Evolutionary conservation across 148 eudicot genomes (phyloP), one percentile per base, ranked within the genome.

Genomic region (Vaccinium myrtillus): DNA sequence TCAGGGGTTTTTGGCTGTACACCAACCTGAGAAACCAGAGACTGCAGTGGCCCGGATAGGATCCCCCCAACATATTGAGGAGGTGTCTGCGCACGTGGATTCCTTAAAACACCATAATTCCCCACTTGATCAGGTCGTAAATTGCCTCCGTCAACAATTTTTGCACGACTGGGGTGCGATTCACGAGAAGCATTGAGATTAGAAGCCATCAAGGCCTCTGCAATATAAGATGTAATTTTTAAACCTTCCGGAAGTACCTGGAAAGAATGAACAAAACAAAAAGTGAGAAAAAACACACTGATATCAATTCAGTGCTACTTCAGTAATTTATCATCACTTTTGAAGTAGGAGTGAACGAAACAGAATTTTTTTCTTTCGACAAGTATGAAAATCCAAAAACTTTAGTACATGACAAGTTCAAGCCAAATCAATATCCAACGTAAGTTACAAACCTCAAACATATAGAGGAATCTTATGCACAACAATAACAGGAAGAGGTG

Each of bases 231-330:
- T 6, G 87, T 48, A 48, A 88, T 82, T 59, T 88, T 87, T 67
- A 95, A 91, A 81, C 90, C 94, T 25, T 86, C 94, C 1, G 99
- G 98, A 83, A 94, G 94, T 84, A 89, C 92, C 98, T 95, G 91
- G 70, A 78, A 48, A 61, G 55, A 87, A 79, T 32, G 46, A 83
- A 83, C 32, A 8, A 59, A 54, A 75, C 36, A 83, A 67, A 49
- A 15, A 65, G 30, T 39, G 18, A 25, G 12, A 55, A 61, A 16
- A n/a, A 84, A 21, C 49, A 81, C 10, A 83, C 27, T 3, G 2
- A 12, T 4, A 2, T 50, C 14, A 56, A 27, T 53, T 2, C 15
- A 27, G 78, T 56, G 63, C n/a, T 27, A 25, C 81, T 78, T 30
- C 65, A 79, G 18, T 39, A 8, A 80, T 36, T 80, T 21, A 13